phyloP scores from a whole-genome alignment of 2,329 filamentous ascomycete genomes.

The Lachnellula subtilissima region DNA sequence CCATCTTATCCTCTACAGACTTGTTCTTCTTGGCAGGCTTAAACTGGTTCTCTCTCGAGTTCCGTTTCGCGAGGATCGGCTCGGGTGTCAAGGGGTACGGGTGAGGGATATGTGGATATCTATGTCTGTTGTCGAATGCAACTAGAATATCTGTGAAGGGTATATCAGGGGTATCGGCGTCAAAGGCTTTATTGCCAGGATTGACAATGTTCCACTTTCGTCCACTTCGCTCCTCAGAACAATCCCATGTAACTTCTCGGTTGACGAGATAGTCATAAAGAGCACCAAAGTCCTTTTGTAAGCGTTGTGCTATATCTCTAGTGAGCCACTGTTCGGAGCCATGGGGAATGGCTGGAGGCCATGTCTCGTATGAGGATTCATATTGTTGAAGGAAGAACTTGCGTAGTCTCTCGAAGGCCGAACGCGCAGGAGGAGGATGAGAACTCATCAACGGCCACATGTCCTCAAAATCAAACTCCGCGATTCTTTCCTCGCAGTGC shows the following conservation, averaged over 20 bases:
- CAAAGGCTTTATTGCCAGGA: conserved; percentile 42
- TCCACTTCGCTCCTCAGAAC: conserved; percentile 53
- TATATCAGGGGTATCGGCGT: conserved; percentile 48
- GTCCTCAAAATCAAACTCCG: conserved; percentile 54
- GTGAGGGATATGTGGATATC: conserved; percentile 62
- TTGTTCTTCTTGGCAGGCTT: conserved; percentile 14
- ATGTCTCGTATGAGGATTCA: conserved; percentile 49
- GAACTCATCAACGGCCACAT: conserved; percentile 48
- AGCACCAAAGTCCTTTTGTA: conserved; percentile 64
- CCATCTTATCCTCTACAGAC: conserved; percentile 21
- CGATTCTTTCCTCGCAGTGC: conserved; percentile 56
- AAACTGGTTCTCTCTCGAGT: conserved; percentile 16
- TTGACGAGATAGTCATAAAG: conserved; percentile 69
- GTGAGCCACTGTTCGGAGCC: conserved; percentile 56
- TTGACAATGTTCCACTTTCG: conserved; percentile 62
- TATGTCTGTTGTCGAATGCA: conserved; percentile 57
- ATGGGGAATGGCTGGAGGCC: conserved; percentile 49
- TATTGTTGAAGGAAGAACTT: conserved; percentile 58
- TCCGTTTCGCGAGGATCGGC: conserved; percentile 36
- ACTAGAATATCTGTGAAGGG: conserved; percentile 63
- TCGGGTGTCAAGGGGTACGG: conserved; percentile 62
- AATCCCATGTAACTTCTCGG: conserved; percentile 61
- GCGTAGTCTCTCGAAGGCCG: conserved; percentile 55
- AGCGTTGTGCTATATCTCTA: conserved; percentile 47
- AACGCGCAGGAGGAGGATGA: conserved; percentile 32